A percentile compares a stretch with the other conserved stretches of the same genome.
Conservation (phyloP, 768 basidiomycete species). For the Lanmaoa pseudosensibilis region DNA sequence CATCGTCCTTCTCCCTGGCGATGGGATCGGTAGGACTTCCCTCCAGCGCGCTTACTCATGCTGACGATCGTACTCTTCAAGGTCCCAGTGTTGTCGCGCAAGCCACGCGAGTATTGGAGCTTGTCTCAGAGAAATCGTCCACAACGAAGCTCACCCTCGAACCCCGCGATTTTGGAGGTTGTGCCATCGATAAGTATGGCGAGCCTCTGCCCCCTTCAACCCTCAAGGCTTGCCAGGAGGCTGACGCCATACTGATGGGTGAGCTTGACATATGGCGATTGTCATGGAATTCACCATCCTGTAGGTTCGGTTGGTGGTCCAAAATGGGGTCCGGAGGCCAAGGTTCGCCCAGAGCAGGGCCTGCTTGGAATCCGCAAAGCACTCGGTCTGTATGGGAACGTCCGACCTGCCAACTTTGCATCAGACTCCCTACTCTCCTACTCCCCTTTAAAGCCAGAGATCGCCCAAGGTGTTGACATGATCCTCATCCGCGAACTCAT, state of each 20-base stretch:
- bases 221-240: conserved; percentile 83
- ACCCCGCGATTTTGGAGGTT: conserved; percentile 83
- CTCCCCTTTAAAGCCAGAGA: conserved; percentile 84
- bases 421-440: conserved; percentile 84
- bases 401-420: conserved; percentile 93
- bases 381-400: conserved; percentile 96
- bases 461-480: conserved; percentile 84
- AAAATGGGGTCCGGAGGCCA: conserved; percentile 91
- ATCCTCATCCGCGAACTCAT: conserved; percentile 96
- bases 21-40: conserved; percentile 80
- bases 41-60: background rate
- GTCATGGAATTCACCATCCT: conserved; percentile 1
- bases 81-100: conserved; percentile 91
- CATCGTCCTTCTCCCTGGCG: conserved; percentile 89
- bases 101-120: conserved; percentile 79
- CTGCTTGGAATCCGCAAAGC: conserved; percentile 86
- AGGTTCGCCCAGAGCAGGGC: conserved; percentile 91
- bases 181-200: conserved; percentile 87
- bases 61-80: conserved; percentile 25
- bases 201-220: conserved; percentile 84
- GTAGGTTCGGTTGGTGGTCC: conserved; percentile 97
- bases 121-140: conserved; percentile 58
- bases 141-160: conserved; percentile 75
- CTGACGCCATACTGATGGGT: conserved; percentile 98
- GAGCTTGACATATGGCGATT: conserved; percentile 17